Percentiles rank a stretch among this genome's conserved stretches.
Conservation (phyloP, 805 yeast genomes). For the Saturnispora hagleri region DNA sequence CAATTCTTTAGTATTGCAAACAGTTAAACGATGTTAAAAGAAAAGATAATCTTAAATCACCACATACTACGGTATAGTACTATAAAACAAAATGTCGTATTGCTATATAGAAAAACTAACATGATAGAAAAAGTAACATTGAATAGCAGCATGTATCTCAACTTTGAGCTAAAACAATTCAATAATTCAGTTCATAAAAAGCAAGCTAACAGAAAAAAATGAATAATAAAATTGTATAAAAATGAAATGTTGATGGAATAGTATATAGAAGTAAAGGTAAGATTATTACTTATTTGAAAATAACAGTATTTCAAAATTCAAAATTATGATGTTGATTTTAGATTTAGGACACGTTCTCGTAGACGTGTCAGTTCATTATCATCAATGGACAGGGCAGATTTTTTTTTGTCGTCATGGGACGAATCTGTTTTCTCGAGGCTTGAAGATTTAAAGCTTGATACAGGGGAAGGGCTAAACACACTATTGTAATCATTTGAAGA, state of each 20-base stretch:
- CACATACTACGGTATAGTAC: no score
- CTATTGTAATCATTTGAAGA: neutral
- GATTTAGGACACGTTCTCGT: constrained; percentile 23
- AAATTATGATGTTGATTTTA: constrained; percentile 16
- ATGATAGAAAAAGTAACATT: no score
- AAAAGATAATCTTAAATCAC: no score
- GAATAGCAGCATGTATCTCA: no score
- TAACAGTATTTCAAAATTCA: no score
- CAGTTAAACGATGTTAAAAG: no score
- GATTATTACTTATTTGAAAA: no score
- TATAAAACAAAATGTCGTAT: no score
- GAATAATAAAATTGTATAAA: neutral
- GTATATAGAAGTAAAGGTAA: neutral
- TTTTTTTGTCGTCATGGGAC: neutral
- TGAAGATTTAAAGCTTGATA: neutral
- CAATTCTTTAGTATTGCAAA: neutral
- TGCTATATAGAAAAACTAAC: no score
- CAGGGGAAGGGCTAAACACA: constrained; percentile 1
- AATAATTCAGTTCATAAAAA: no score
- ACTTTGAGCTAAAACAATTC: no score
- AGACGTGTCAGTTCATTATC: constrained; percentile 25
- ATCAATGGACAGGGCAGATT: constrained; percentile 10
- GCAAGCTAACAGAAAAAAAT: neutral
- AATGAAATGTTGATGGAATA: neutral
- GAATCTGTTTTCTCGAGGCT: constrained; percentile 1